Base-by-base conservation (phyloP, 176 grass and related monocot species). In the Neostapfia colusana region DNA sequence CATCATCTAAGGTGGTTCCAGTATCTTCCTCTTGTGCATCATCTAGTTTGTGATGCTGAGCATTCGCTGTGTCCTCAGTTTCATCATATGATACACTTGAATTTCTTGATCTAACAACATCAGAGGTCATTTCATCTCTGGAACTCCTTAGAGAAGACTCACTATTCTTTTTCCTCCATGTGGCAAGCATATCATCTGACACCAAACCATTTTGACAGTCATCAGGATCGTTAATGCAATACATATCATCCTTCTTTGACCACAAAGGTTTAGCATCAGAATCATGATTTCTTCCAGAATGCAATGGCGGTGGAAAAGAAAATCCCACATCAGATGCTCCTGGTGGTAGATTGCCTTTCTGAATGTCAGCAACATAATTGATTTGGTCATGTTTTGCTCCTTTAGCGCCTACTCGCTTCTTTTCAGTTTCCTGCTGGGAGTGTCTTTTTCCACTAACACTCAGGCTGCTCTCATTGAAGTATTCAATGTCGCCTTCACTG, bases 401-500 rank as follows among this genome's bases (percentile, higher is more conserved):
- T 82, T 79, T 90, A 40, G 20, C 2, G 57, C 79, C 78, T 66
- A 68, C 53, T 71, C 48, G 80, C 72, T 93, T 89, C 82, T 83
- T 83, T 73, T 84, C 68, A 48, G 57, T 74, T 82, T 87, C 88
- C 59, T 77, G 82, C 66, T 83, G 93, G 63, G 78, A 77, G 54
- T 83, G 69, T 39, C 79, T 88, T 80, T 83, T 91, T 35, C 84
- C 87, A 78, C 84, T 87, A 77, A 92, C 39, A 45, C 74, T 84
- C 53, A 81, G 80, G 90, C 87, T 89, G 66, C 74, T 79, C 68
- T 88, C 91, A 1, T 85, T 84, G 45, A 93, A 88, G 69, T 83
- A 90, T 70, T 93, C 89, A 36, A 92, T 85, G 72, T 97, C 96
- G 36, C 91, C 96, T 86, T 95, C 96, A 85, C 96, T 95, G 73